Conservation (phyloP, 2,329 filamentous ascomycete species). For the Zymoseptoria crescenta region DNA sequence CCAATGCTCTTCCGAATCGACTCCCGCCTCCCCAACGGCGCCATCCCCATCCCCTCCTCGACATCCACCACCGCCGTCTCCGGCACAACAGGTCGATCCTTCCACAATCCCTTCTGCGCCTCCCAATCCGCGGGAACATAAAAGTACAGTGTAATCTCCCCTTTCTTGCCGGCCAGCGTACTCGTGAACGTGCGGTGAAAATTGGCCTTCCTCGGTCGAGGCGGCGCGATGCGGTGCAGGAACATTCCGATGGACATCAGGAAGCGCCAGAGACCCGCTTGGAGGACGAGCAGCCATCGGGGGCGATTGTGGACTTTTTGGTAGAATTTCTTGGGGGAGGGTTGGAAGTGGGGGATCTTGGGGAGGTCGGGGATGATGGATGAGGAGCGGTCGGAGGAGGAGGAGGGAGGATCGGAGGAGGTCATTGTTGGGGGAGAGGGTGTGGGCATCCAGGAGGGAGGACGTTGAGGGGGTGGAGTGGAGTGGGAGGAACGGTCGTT, state of each 20-base stretch:
- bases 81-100: slow-evolving; percentile 3
- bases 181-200: slow-evolving; percentile 52
- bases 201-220: slow-evolving; percentile 51
- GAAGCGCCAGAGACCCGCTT: slow-evolving; percentile 59
- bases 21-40: slow-evolving; percentile 7
- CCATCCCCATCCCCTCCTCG: slow-evolving; percentile 1
- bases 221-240: slow-evolving; percentile 55
- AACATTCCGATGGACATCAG: slow-evolving; percentile 63
- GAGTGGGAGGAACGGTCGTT: no score
- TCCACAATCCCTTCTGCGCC: slow-evolving; percentile 33
- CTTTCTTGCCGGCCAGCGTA: slow-evolving; percentile 39
- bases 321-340: slow-evolving; percentile 1
- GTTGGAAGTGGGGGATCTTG: background rate
- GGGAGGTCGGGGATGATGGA: background rate
- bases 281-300: slow-evolving; percentile 54
- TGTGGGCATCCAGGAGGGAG: background rate
- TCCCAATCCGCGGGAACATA: slow-evolving; percentile 50
- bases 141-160: slow-evolving; percentile 49
- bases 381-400: background rate
- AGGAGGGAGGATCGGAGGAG: background rate
- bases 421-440: background rate
- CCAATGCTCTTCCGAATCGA: slow-evolving; percentile 20
- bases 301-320: slow-evolving; percentile 28
- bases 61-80: slow-evolving; percentile 13
- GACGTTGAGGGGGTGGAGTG: background rate